Evolutionary conservation across 768 basidiomycete genomes (phyloP), one percentile per base, ranked within the genome.

Genomic region (Butyriboletus loyo): DNA sequence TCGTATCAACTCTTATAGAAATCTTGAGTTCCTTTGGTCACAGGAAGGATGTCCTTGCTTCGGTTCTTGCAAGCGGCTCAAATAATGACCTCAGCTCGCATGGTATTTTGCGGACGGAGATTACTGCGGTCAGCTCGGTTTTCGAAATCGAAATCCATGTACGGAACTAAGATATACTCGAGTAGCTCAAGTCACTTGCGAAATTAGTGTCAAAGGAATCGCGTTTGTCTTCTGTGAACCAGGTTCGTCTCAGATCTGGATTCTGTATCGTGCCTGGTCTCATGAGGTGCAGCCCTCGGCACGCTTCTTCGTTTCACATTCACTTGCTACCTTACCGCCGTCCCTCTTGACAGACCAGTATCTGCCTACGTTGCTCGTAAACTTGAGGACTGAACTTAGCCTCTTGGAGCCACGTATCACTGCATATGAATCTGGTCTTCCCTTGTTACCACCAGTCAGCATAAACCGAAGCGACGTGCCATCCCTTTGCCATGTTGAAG

Each of bases 91-190:
- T 87, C 41, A 83, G 76, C 58, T 74, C 71, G 36, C 68, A 70
- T 3, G 85, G 83, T 0, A 63, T 88, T 10, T 71, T 73, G 31
- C 85, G 81, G 62, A 77, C 80, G 27, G 89, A 92, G 53, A 73
- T 77, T 25, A 58, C 65, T 9, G 63, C 77, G 52, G 88, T 90
- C 50, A 46, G 81, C 71, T 17, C 49, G 37, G 7, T 53, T 48
- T 27, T 40, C 14, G 28, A 28, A 41, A 35, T 56, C 21, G 15
- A 7, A 17, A 9, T 46, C 15, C 22, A 30, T 37, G 32, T n/a
- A 15, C 17, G 27, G n/a, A 37, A 46, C 47, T 65, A 13, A 66
- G 19, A 38, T 28, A 21, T 36, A 8, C 39, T 41, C 25, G 50
- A 28, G 38, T 55, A 78, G 77, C 58, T 78, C 37, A 56, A 54